Base-by-base conservation (phyloP, 2,329 filamentous ascomycete genomes). In the Aspergillus amoenus region DNA sequence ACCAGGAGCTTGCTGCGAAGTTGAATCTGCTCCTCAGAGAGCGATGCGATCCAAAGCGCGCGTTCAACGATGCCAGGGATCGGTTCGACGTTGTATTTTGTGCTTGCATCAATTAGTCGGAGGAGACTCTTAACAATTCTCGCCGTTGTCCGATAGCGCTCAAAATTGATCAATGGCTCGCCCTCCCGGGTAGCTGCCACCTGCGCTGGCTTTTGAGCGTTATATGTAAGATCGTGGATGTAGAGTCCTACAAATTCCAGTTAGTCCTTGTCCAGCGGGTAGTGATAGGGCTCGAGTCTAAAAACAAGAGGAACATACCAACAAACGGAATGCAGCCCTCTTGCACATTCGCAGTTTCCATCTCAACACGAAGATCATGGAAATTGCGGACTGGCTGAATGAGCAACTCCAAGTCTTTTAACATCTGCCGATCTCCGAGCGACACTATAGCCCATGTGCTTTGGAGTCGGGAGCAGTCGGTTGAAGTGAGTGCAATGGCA, bases 301-400 rank as follows among this genome's bases (percentile, higher is more conserved):
- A 15, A 44, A 18, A 44, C n/a, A 42, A 41, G 30, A 2, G 7
- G 27, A 48, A 72, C 78, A 68, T 66, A 82, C 81, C 85, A 61
- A 88, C 83, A 69, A 88, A 88, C 3, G 85, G 85, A 64, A 88
- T 86, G 66, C 85, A 87, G 32, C 85, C 85, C 39, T 84, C 80
- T 45, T 85, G 83, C 11, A 81, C 71, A 58, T 79, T 79, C 18
- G 79, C 78, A 8, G 79, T 81, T 68, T 88, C 85, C 85, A 88
- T 88, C 66, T 88, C 85, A 8, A 81, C 73, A 15, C 85, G 79
- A 22, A 88, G 74, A 59, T 82, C 83, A 66, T 85, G 77, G 66
- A 88, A 88, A 66, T 88, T 88, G 52, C 82, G 81, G 32, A 86
- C 71, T 1, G 85, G 85, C 57, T 86, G 83, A 27, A 86, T 84